Conservation (phyloP, 148 eudicot genomes). For the Nepenthes mirabilis region DNA sequence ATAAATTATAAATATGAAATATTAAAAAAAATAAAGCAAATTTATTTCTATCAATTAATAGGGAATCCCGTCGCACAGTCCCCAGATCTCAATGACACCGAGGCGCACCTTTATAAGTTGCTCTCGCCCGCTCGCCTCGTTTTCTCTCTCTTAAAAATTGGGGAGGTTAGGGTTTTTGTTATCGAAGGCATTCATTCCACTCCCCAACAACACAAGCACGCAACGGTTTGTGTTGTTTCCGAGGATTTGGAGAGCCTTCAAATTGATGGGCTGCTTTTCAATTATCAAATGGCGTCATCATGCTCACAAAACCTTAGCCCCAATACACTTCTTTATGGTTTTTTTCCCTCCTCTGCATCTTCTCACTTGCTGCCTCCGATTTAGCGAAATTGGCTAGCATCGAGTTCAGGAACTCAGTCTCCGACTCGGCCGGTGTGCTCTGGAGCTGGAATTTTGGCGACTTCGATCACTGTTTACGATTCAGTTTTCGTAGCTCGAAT, state of each 20-base stretch:
- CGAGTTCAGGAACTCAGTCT: conserved; percentile 33
- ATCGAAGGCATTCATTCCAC: background rate
- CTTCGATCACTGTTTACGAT: conserved; percentile 53
- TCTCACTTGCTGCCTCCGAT: conserved; percentile 14
- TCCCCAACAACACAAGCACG: background rate
- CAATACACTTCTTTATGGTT: conserved; percentile 1
- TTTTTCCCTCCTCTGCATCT: conserved; percentile 12
- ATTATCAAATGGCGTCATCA: conserved; percentile 13
- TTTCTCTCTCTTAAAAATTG: background rate
- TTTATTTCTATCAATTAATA: too few relatives aligned
- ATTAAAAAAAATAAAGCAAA: too few relatives aligned
- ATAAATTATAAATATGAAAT: too few relatives aligned
- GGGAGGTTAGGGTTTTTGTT: background rate
- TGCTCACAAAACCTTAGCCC: conserved; percentile 7
- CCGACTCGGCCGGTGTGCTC: conserved; percentile 38
- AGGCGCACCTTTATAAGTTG: too few relatives aligned
- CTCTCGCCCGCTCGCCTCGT: too few relatives aligned
- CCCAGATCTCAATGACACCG: too few relatives aligned
- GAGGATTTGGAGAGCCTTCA: conserved; percentile 19
- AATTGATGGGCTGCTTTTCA: conserved; percentile 27
- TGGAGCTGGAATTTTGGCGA: conserved; percentile 28
- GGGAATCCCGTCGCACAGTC: too few relatives aligned
- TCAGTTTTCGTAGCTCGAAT: conserved; percentile 40
- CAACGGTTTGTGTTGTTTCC: background rate
- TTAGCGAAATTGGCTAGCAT: conserved; percentile 45